Evolutionary conservation across 805 yeast genomes (phyloP), one percentile per base, ranked within the genome.

Genomic region (Metschnikowia gruessii): DNA sequence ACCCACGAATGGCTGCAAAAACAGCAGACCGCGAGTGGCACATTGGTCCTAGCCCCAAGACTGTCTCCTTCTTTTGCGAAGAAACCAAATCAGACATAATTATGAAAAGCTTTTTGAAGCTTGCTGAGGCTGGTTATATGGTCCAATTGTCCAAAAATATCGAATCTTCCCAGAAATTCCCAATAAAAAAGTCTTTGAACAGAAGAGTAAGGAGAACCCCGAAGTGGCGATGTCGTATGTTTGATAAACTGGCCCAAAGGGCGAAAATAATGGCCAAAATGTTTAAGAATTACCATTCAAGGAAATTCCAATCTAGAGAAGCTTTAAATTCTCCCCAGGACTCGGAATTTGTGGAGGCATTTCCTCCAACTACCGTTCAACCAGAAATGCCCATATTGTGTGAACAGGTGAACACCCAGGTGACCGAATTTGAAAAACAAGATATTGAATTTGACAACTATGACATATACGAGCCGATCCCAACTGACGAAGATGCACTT

Each of bases 1-100:
- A 16, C 15, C 16, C 22, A 12, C 15, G 28, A 31, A 18, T 38
- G 41, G 41, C 41, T 38, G 41, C 41, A 28, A 38, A 38, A 38
- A 33, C 36, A 17, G 22, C 13, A 18, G 22, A 16, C 21, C n/a
- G 13, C 13, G 34, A 31, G 11, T 7, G 34, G 18, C 10, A n/a
- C 34, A 16, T 31, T 31, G 34, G 34, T 17, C 18, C 11, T 15
- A 9, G 10, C 17, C 18, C 34, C 11, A 5, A 4, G 7, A 15
- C 11, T 31, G 13, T 22, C 17, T 33, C 33, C 17, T 30, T 8
- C 4, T 4, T 11, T 17, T 21, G 24, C 7, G n/a, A 33, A 18
- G 21, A 15, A 18, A 22, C 16, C 7, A 22, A 13, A 11, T 21
- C 29, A 3, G 15, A n/a, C 4, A 9, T 32, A 7, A 30, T 40